Evolutionary conservation across 129 eudicot species (phyloP).

Genomic region (Helichrysum umbraculigerum): DNA sequence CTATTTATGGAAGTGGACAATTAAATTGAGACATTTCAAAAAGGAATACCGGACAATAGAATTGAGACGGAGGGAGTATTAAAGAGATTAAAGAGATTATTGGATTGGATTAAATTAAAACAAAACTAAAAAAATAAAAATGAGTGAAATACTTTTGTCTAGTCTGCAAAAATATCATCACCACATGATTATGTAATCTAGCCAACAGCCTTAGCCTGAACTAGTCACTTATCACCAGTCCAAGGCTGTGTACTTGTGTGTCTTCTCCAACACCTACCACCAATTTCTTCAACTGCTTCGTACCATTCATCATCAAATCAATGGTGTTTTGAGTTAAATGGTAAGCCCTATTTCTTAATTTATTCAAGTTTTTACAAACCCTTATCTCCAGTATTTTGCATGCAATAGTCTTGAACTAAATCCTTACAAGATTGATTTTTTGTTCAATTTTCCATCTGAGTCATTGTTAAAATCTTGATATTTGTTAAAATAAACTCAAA

Average conservation of each 20-base stretch:
- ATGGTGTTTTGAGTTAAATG: conserved; percentile 25
- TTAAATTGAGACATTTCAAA: too few species aligned
- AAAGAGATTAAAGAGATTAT: too few species aligned
- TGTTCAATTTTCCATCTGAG: not conserved
- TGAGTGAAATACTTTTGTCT: not conserved
- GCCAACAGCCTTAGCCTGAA: conserved; percentile 31
- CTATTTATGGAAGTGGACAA: too few species aligned
- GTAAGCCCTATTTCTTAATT: conserved; percentile 27
- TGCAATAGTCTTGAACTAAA: conserved; percentile 15
- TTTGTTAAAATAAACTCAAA: conserved; percentile 2
- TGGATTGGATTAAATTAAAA: not conserved
- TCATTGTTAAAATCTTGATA: conserved; percentile 1
- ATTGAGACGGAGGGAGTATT: too few species aligned
- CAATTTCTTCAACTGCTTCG: conserved; percentile 14
- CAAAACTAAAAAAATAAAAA: not conserved
- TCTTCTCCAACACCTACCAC: conserved; percentile 12
- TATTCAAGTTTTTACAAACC: conserved; percentile 15
- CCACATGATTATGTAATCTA: conserved; percentile 33
- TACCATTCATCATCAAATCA: conserved; percentile 15
- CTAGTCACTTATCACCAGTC: conserved; percentile 24
- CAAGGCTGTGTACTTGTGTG: conserved; percentile 16
- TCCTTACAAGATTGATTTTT: conserved; percentile 3
- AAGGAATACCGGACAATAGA: too few species aligned
- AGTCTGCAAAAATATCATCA: conserved; percentile 10
- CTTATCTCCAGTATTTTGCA: conserved; percentile 15